Evolutionary conservation across 1,284 basidiomycete genomes (phyloP).

Genomic region (Pseudozyma pruni): DNA sequence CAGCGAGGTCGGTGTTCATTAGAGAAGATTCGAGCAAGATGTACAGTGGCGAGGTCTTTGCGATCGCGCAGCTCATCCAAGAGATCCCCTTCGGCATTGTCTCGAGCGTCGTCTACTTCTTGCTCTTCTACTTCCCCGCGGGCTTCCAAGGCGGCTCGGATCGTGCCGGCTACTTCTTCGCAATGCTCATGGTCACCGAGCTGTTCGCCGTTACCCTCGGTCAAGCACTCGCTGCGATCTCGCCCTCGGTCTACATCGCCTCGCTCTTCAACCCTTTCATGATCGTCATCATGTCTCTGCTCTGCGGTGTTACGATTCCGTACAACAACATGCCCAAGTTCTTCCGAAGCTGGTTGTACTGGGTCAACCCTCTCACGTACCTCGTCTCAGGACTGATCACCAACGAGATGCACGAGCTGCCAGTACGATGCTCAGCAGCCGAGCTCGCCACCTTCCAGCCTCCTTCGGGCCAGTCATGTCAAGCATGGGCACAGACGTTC

Average conservation of each 20-base stretch:
- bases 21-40: constrained; percentile 41
- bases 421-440: constrained; percentile 75
- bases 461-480: constrained; percentile 79
- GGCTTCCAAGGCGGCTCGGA: constrained; percentile 24
- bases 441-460: constrained; percentile 77
- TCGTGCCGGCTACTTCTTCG: constrained; percentile 38
- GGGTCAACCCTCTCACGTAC: constrained; percentile 29
- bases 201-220: constrained; percentile 81
- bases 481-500: constrained; percentile 68
- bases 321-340: constrained; percentile 29
- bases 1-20: constrained; percentile 24
- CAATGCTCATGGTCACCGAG: constrained; percentile 57
- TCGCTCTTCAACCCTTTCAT: constrained; percentile 74
- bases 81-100: constrained; percentile 38
- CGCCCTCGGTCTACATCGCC: constrained; percentile 74
- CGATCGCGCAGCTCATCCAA: constrained; percentile 26
- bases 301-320: constrained; percentile 78
- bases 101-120: constrained; percentile 27
- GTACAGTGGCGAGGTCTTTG: constrained; percentile 36
- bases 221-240: constrained; percentile 77
- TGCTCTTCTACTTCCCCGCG: constrained; percentile 39
- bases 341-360: constrained; percentile 24
- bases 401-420: constrained; percentile 80
- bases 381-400: constrained; percentile 72
- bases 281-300: constrained; percentile 73